Evolutionary conservation across 2,329 filamentous ascomycete genomes (phyloP), one percentile per base, ranked within the genome.

Genomic region (Calonectria henricotiae): DNA sequence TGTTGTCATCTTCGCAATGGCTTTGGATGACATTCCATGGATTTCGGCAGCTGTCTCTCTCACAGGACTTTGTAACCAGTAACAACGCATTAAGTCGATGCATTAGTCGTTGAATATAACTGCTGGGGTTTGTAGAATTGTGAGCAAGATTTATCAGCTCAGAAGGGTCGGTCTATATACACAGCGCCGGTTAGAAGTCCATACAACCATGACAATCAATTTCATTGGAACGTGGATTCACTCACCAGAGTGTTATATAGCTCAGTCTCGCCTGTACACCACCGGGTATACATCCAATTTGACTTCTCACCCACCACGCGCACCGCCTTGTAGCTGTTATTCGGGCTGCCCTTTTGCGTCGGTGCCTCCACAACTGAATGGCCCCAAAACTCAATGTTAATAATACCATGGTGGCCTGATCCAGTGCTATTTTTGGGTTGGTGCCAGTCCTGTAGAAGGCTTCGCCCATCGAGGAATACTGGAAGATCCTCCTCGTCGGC

Each of bases 1-100:
- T 46, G 23, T 41, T 15, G 13, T 55, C 58, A 8, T 32, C 30
- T n/a, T 68, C 65, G 8, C 37, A 62, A 25, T 44, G 62, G 20
- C 41, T 65, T 20, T 63, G 58, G 39, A 70, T 63, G 9, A 62
- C 83, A 5, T 80, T 78, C 89, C 89, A 91, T 0, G 89, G 89
- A 43, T 84, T 80, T 3, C 85, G 80, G 75, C 89, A 91, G 0
- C 83, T 82, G 4, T 80, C 74, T 2, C 83, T 86, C 75, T 86
- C 85, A 81, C 89, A 91, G 2, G 87, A 88, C 81, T 91, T 91
- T 51, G 89, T 83, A 1, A 90, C 87, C 54, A 91, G 82, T 12
- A 91, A 81, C 1, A 91, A 82, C 2, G 88, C 83, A 70, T 91
- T 89, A 0, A 92, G 83, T 2, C 88, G 85, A 20, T 83, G 78